Evolutionary conservation across 306 rosid species (phyloP), one percentile per base, ranked within the genome.

Genomic region (Vicia sativa): DNA sequence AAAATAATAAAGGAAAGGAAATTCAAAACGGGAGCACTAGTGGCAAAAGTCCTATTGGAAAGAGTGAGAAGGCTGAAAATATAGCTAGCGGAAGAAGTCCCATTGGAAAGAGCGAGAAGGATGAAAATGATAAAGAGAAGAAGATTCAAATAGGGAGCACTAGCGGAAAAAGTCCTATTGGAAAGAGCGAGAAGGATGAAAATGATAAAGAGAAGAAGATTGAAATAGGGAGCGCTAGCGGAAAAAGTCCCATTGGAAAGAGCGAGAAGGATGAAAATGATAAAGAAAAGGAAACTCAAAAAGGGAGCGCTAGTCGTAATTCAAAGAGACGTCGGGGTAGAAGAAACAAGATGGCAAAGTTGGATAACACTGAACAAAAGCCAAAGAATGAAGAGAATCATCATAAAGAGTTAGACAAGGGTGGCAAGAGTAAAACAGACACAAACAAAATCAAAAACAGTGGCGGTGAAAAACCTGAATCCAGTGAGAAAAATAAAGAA

Each of bases 401-500:
- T 70, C 73, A 3, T 45, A 61, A 43, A 58, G 70, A 71, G 82
- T 68, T 74, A 41, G 74, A 54, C 65, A 78, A 49, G 71, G 64
- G 71, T 41, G 19, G 26, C 12, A 77, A 50, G 74, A 68, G 72
- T 66, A 79, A 65, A 23, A 73, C 15, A 72, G 71, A 43, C 34
- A 73, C 15, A 72, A 74, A 43, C 34, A 78, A 79, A 60, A 79
- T 62, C 50, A 79, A 54, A 37, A 42, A 3, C 34, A 77, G 64
- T 29, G 74, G 61, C 42, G 45, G 3, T 23, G 78, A 63, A 31
- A 86, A 74, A 58, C 62, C 31, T 66, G 72, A 11, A 48, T 59
- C 49, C 8, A 67, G 57, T 16, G 83, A 72, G 46, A 64, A 29
- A 39, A 73, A 37, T 60, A 72, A 73, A 38, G 96, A 88, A 79